Evolutionary conservation across 495 filamentous ascomycete species (phyloP), one percentile per base, ranked within the genome.

Genomic region (Barbatosphaeria neglecta): DNA sequence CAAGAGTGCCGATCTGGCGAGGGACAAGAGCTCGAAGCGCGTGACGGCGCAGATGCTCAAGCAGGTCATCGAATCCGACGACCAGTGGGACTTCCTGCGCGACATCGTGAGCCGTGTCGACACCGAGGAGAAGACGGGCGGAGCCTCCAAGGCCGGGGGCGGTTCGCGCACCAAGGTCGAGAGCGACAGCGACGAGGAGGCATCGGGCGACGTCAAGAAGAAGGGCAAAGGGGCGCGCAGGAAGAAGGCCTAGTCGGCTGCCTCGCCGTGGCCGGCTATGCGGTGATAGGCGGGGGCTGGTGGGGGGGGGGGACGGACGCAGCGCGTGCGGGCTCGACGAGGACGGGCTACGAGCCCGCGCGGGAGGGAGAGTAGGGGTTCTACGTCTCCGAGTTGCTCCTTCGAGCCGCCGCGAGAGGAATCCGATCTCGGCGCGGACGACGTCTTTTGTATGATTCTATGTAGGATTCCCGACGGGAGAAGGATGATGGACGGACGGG

Each of bases 11-110:
- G 76, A 83, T 27, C 82, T 90, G 56, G 90, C 90, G 40, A 81
- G 79, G 39, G 78, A 82, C 45, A 84, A 82, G 53, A 82, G 80
- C 55, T 87, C 84, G 3, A 95, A 95, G 66, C 83, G 89, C 50
- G 85, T 98, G 53, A 90, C 86, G 6, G 85, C 87, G 1, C 78
- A 78, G 24, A 93, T 97, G 70, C 71, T 98, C 37, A 97, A 97
- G 66, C 80, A 86, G 48, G 90, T 89, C 3, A 80, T 98, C 15
- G 74, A 76, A 51, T 82, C 82, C 37, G 86, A 90, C 53, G 84
- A 90, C 46, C 86, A 92, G 53, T 84, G 93, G 61, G 92, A 98
- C 64, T 98, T 97, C 54, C 68, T 98, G 44, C 69, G 73, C 31
- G 88, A 95, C n/a, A 95, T 95, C 51, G 89, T 95, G 38, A 68